phyloP scores from a whole-genome alignment of 2,329 filamentous ascomycete genomes.

The Lachnellula occidentalis region DNA sequence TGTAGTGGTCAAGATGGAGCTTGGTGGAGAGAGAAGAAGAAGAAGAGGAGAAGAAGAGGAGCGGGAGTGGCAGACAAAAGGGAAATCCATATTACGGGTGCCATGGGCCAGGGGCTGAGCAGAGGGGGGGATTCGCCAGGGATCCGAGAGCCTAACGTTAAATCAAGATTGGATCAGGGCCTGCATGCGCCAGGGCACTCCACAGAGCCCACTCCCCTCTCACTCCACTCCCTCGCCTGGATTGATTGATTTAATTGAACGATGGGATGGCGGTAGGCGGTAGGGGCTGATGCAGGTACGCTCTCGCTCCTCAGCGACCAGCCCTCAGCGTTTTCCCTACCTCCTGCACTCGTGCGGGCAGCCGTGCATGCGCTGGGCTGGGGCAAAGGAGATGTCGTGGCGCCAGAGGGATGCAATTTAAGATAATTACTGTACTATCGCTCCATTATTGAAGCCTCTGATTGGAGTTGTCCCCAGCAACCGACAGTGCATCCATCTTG shows the following conservation, averaged over 20 bases:
- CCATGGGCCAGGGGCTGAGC: conserved; percentile 12
- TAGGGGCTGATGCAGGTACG: conserved; percentile 9
- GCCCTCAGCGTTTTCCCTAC: neutral
- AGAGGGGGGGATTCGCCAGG: neutral
- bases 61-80: conserved; percentile 13
- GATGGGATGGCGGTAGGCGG: neutral
- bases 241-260: neutral
- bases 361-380: neutral
- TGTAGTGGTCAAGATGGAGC: conserved; percentile 26
- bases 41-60: conserved; percentile 9
- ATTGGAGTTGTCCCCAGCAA: neutral
- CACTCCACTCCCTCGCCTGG: neutral
- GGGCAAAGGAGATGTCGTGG: neutral
- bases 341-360: neutral
- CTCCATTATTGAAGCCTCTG: too few species aligned
- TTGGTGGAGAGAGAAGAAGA: conserved; percentile 22
- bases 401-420: neutral
- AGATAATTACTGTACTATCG: neutral
- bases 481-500: neutral
- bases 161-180: conserved; percentile 10
- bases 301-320: too few species aligned
- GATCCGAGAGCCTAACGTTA: conserved; percentile 8
- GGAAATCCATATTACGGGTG: conserved; percentile 14
- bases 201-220: too few species aligned
- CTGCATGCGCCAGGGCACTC: conserved; percentile 7